A percentile compares a stretch with the other conserved stretches of the same genome.
phyloP scores from a whole-genome alignment of 306 rosid genomes.

The Datisca glomerata region DNA sequence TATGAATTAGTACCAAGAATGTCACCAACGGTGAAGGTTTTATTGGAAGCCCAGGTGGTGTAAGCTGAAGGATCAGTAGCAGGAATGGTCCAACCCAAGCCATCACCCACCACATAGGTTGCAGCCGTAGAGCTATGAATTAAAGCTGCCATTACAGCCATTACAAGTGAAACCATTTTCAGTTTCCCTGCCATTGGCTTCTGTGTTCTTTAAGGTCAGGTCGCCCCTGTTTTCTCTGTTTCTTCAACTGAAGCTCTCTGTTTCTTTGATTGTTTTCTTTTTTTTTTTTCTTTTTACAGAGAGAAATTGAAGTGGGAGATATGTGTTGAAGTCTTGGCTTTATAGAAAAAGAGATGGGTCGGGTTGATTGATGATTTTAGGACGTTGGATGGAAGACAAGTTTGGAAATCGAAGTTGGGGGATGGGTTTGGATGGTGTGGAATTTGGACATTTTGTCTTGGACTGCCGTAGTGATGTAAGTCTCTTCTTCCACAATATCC shows the following conservation, averaged over 20 bases:
- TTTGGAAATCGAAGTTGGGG: too few species aligned
- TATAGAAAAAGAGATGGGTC: background rate
- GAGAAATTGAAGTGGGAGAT: too few species aligned
- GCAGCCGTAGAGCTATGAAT: background rate
- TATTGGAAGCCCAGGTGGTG: background rate
- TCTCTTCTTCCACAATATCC: background rate
- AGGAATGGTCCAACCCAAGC: background rate
- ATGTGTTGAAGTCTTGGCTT: background rate
- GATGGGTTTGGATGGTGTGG: background rate
- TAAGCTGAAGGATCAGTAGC: background rate
- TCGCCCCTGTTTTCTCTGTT: background rate
- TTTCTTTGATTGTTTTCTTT: too few species aligned
- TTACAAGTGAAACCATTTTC: background rate
- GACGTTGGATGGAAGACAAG: background rate
- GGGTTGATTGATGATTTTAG: background rate
- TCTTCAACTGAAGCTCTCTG: background rate
- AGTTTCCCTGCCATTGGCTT: background rate
- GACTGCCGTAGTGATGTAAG: background rate
- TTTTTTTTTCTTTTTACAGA: too few species aligned
- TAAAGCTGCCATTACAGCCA: background rate
- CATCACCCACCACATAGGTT: background rate
- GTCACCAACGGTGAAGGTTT: background rate
- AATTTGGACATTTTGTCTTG: background rate
- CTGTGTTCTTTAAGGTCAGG: background rate
- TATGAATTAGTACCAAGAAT: conserved; percentile 1